These are phyloP conservation scores for Epichloe aotearoae DNA, from an alignment of 2,329 filamentous ascomycete species.

Conservation along the genomic window DNA sequence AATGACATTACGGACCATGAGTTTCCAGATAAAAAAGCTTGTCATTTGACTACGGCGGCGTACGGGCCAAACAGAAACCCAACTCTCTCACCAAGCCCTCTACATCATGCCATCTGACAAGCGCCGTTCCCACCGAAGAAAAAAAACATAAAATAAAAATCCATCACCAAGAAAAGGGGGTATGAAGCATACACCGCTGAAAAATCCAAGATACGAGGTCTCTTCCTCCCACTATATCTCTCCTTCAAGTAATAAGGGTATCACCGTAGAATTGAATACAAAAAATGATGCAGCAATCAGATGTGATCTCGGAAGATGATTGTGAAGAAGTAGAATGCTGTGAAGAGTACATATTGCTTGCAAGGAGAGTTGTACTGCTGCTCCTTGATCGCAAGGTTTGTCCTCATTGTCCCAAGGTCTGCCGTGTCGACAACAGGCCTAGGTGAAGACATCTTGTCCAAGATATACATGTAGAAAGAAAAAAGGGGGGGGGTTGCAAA, in stretches of 20 bases:
- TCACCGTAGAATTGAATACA: constrained; percentile 20
- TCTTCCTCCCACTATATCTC: neutral
- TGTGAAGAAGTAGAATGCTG: constrained; percentile 3
- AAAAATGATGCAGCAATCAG: constrained; percentile 9
- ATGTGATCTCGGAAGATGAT: constrained; percentile 8
- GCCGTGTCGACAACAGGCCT: neutral
- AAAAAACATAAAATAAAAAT: neutral
- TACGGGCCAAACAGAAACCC: too few species aligned
- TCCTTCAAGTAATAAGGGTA: constrained; percentile 15
- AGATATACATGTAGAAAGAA: constrained; percentile 8
- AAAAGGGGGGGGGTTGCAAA: constrained; percentile 3
- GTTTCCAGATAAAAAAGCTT: too few species aligned
- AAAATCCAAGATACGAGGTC: neutral
- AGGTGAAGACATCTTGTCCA: constrained; percentile 13
- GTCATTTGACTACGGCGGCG: too few species aligned
- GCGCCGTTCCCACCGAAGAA: too few species aligned
- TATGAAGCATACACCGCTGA: neutral
- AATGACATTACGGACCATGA: too few species aligned
- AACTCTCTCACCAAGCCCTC: too few species aligned
- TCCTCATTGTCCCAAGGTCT: neutral
- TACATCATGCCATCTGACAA: neutral
- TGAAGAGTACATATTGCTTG: neutral
- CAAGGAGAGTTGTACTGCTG: neutral
- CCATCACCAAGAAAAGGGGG: neutral
- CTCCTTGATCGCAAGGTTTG: neutral